These are phyloP conservation scores for Botrytis fragariae DNA, from an alignment of 2,329 filamentous ascomycete genomes.

Conservation along the genomic window DNA sequence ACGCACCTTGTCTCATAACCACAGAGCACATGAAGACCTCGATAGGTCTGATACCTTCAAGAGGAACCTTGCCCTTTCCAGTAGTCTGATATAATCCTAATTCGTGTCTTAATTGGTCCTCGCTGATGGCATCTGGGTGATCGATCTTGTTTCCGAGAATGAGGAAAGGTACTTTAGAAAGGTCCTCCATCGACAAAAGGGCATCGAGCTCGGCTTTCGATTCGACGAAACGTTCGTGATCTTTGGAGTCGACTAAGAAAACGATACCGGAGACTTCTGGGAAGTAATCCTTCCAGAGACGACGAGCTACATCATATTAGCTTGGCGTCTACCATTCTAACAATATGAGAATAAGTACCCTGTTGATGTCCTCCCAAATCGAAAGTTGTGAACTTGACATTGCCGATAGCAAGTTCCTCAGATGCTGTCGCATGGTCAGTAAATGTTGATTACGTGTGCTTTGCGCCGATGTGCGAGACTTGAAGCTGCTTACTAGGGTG, in stretches of 20 bases:
- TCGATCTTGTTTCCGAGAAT: conserved; percentile 99
- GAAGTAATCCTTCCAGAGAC: conserved; percentile 96
- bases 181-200: conserved; percentile 93
- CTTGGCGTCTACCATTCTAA: conserved; percentile 9
- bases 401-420: conserved; percentile 88
- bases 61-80: conserved; percentile 89
- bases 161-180: conserved; percentile 92
- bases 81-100: conserved; percentile 95
- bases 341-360: conserved; percentile 49
- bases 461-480: background rate
- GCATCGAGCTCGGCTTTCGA: conserved; percentile 96
- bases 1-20: conserved; percentile 88
- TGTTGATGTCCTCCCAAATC: conserved; percentile 93
- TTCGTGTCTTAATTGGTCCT: conserved; percentile 91
- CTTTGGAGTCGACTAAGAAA: conserved; percentile 96
- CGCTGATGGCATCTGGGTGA: conserved; percentile 89
- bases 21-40: conserved; percentile 99
- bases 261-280: conserved; percentile 95
- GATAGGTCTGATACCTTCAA: conserved; percentile 90
- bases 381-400: conserved; percentile 92
- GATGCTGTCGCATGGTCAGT: conserved; percentile 56
- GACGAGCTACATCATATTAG: conserved; percentile 60
- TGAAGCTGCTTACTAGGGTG: conserved; percentile 67
- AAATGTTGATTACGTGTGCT: conserved; percentile 27
- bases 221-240: conserved; percentile 90